phyloP scores from a whole-genome alignment of 805 yeast genomes.

The Candida oleophila region DNA sequence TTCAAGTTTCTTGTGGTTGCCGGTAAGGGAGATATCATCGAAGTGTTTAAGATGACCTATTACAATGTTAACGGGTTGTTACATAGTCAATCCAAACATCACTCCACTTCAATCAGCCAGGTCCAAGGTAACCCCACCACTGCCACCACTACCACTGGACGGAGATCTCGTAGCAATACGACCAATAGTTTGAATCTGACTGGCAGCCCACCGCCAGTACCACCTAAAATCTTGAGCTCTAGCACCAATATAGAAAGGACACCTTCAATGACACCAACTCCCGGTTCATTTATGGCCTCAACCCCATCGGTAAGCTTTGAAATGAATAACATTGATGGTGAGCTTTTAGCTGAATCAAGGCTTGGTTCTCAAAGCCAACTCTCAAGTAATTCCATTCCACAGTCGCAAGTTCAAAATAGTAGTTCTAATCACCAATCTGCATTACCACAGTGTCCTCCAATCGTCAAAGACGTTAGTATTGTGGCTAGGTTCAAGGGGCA shows the following conservation, averaged over 20 bases:
- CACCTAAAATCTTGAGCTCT: not conserved
- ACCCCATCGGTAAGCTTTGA: conserved; percentile 25
- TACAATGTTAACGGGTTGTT: conserved; percentile 39
- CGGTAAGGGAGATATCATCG: conserved; percentile 56
- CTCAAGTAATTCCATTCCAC: not conserved
- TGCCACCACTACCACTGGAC: conserved; percentile 13
- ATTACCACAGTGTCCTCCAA: conserved; percentile 26
- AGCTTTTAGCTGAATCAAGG: not conserved
- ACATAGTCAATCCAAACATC: conserved; percentile 9
- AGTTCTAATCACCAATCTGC: conserved; percentile 5
- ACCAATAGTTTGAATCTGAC: conserved; percentile 26
- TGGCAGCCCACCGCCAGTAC: conserved; percentile 11
- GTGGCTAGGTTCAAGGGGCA: conserved; percentile 41
- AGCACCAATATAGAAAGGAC: not conserved
- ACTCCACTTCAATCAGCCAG: conserved; percentile 6
- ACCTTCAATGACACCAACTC: not conserved
- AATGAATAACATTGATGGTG: conserved; percentile 13
- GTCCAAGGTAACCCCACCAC: no score
- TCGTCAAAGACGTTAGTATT: conserved; percentile 35
- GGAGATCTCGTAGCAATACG: conserved; percentile 42
- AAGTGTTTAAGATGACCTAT: conserved; percentile 39
- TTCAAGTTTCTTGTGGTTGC: conserved; percentile 45
- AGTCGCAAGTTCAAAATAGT: not conserved
- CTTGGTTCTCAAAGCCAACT: not conserved
- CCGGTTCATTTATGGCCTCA: conserved; percentile 18